Evolutionary conservation across 1,284 basidiomycete species (phyloP).

Genomic region (Naganishia cerealis): DNA sequence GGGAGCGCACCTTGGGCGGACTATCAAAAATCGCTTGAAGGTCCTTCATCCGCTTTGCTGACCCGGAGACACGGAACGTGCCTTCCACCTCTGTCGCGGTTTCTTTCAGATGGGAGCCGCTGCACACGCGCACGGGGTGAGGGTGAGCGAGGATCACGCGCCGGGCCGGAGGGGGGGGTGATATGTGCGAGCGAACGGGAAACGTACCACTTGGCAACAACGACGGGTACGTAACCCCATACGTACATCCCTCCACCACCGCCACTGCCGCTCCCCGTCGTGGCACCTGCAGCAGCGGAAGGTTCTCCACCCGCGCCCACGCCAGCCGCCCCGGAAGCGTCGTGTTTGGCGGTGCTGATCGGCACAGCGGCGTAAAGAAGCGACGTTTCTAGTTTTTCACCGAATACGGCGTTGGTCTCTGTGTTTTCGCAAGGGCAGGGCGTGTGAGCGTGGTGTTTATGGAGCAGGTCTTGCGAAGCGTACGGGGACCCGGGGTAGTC

Average conservation of each 20-base stretch:
- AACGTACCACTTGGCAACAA: conserved; percentile 91
- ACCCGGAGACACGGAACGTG: conserved; percentile 90
- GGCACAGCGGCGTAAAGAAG: conserved; percentile 86
- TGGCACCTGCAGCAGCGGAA: conserved; percentile 70
- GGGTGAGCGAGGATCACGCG: not conserved
- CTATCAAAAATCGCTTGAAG: conserved; percentile 86
- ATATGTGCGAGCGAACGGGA: conserved; percentile 20
- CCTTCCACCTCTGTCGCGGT: conserved; percentile 92
- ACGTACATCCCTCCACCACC: conserved; percentile 27
- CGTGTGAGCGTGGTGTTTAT: no score
- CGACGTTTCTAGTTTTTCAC: conserved; percentile 76
- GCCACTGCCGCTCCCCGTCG: conserved; percentile 18
- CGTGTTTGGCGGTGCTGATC: conserved; percentile 73
- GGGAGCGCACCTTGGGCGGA: conserved; percentile 71
- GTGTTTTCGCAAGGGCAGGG: conserved; percentile 9
- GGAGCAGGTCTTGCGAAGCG: no score
- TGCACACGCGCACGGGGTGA: conserved; percentile 43
- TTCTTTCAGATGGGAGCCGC: conserved; percentile 86
- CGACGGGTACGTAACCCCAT: conserved; percentile 82
- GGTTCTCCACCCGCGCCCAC: conserved; percentile 65
- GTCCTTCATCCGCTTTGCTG: conserved; percentile 91
- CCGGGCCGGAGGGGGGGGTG: not conserved
- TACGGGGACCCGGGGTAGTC: no score
- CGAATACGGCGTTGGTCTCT: conserved; percentile 66
- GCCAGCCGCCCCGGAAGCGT: conserved; percentile 53